Conservation (phyloP, 1,284 basidiomycete species). For the Grifola frondosa region DNA sequence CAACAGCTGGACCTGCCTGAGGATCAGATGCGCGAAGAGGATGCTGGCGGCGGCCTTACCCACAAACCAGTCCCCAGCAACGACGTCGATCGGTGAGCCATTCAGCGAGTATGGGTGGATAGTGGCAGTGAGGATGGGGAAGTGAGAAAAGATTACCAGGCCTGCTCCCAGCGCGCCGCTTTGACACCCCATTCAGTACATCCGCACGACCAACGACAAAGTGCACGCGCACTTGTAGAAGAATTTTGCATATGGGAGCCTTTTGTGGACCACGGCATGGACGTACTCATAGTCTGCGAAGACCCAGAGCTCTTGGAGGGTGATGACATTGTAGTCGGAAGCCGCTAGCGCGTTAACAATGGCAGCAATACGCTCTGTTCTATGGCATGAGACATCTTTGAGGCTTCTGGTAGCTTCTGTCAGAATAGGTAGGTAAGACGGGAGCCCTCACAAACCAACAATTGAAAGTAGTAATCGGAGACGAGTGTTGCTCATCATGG, state of each 20-base stretch:
- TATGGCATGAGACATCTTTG: constrained; percentile 80
- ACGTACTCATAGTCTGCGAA: constrained; percentile 82
- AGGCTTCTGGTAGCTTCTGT: constrained; percentile 65
- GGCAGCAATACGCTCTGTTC: constrained; percentile 72
- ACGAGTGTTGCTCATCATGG: constrained; percentile 36
- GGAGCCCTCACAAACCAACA: constrained; percentile 61
- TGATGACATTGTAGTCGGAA: constrained; percentile 80
- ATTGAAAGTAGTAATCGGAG: constrained; percentile 74
- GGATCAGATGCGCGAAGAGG: constrained; percentile 70
- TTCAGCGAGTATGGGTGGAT: constrained; percentile 88
- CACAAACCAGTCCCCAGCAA: constrained; percentile 94
- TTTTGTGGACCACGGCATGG: constrained; percentile 53
- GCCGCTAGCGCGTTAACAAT: constrained; percentile 65
- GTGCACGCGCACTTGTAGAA: constrained; percentile 77
- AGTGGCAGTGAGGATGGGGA: constrained; percentile 74
- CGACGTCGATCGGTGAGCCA: constrained; percentile 85
- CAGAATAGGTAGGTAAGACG: constrained; percentile 1
- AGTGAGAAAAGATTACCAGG: constrained; percentile 84
- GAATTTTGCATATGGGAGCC: constrained; percentile 79
- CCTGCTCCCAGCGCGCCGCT: constrained; percentile 95
- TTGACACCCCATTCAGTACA: constrained; percentile 1
- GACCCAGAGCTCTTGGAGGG: constrained; percentile 95
- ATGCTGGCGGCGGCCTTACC: constrained; percentile 90
- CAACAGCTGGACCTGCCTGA: constrained; percentile 87
- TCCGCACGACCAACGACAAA: no score